Conservation (phyloP, 2,329 filamentous ascomycete species). For the Fusarium sp. region DNA sequence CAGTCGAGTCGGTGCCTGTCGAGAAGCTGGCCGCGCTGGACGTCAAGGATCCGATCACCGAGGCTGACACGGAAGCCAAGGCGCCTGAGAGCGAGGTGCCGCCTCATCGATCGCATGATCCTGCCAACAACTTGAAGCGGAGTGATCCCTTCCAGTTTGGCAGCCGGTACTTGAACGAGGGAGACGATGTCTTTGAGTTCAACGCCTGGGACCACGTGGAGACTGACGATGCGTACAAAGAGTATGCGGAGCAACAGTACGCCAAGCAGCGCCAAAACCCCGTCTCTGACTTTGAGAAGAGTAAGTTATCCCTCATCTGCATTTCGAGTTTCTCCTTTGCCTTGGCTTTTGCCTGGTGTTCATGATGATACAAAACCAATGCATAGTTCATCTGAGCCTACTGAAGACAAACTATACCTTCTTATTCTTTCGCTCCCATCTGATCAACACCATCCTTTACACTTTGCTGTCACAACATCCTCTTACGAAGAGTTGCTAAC, state of each 20-base stretch:
- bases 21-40: slow-evolving; percentile 43
- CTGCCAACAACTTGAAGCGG: slow-evolving; percentile 81
- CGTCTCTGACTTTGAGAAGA: slow-evolving; percentile 93
- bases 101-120: slow-evolving; percentile 77
- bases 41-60: slow-evolving; percentile 41
- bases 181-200: slow-evolving; percentile 94
- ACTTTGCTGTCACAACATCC: slow-evolving; percentile 31
- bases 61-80: slow-evolving; percentile 26
- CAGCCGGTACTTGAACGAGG: slow-evolving; percentile 83
- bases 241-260: slow-evolving; percentile 87
- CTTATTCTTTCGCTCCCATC: slow-evolving; percentile 79
- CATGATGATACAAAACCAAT: slow-evolving; percentile 69
- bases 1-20: slow-evolving; percentile 32
- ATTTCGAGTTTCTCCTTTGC: slow-evolving; percentile 6
- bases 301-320: slow-evolving; percentile 58
- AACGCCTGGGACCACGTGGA: slow-evolving; percentile 99
- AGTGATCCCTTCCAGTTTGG: slow-evolving; percentile 96
- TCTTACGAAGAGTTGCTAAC: slow-evolving; percentile 53
- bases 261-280: slow-evolving; percentile 85
- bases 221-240: slow-evolving; percentile 87
- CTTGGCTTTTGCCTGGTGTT: slow-evolving; percentile 48
- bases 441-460: slow-evolving; percentile 55
- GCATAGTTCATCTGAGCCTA: slow-evolving; percentile 79
- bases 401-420: slow-evolving; percentile 72
- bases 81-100: slow-evolving; percentile 52